These are phyloP conservation scores for Tylopilus sp. DNA, from an alignment of 768 basidiomycete genomes.

Conservation along the genomic window DNA sequence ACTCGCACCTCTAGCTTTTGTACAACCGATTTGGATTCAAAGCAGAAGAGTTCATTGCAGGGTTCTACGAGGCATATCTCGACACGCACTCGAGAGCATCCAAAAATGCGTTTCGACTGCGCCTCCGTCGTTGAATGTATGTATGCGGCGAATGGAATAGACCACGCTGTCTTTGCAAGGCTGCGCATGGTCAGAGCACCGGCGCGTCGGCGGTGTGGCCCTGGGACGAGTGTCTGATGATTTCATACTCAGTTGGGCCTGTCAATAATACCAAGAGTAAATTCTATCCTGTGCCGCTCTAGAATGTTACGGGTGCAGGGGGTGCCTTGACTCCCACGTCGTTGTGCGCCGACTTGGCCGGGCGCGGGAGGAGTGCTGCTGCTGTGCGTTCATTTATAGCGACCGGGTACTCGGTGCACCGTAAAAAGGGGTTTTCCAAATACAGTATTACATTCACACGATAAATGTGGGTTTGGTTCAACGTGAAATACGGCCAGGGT, in stretches of 20 bases:
- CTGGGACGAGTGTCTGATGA: no score
- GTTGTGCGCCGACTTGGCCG: no score
- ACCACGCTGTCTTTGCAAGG: not conserved
- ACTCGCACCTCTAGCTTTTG: constrained; percentile 44
- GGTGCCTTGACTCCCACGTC: no score
- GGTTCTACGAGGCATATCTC: constrained; percentile 81
- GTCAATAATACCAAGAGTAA: no score
- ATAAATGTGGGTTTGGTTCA: not conserved
- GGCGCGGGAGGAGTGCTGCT: no score
- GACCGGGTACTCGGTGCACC: no score
- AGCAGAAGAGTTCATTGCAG: constrained; percentile 77
- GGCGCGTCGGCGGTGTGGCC: no score
- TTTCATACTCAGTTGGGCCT: no score
- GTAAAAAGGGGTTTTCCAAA: not conserved
- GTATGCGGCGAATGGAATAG: not conserved
- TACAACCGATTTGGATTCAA: constrained; percentile 83
- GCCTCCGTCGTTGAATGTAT: constrained; percentile 53
- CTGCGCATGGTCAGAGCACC: no score
- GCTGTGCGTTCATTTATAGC: no score
- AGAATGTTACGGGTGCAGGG: no score
- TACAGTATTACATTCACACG: constrained; percentile 12
- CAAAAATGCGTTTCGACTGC: constrained; percentile 76
- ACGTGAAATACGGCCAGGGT: not conserved
- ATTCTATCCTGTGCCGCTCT: no score
- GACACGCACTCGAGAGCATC: constrained; percentile 64